Evolutionary conservation across 2,329 filamentous ascomycete species (phyloP), one percentile per base, ranked within the genome.

Genomic region (Fusarium mundagurra): DNA sequence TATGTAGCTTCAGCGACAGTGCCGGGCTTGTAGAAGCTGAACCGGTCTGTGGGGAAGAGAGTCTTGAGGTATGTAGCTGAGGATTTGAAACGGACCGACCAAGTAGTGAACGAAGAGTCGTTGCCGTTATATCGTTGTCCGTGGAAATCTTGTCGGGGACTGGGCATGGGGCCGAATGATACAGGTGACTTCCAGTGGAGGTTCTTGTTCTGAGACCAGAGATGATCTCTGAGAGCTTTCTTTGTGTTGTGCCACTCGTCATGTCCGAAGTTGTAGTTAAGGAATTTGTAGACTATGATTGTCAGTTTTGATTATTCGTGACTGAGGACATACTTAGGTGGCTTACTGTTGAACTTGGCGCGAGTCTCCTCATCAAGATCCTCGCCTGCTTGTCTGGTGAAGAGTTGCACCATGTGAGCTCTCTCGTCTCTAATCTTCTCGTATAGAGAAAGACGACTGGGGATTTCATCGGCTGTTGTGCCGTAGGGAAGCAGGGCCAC

Each of bases 401-500:
- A 87, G 18, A 89, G 84, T 74, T 92, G 91, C 11, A 92, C 88
- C 17, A 66, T 83, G 24, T 88, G 85, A 1, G 89, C 90, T 38
- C 92, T 86, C 31, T 87, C 86, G 45, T 88, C 86, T 12, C 92
- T 84, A 57, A 88, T 87, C 41, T 87, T 82, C 67, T 92, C 83
- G 74, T 92, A 92, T 0, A 93, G 81, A 61, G 84, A 83, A 13
- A 93, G 81, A 1, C 91, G 85, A 13, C 88, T 86, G 0, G 86
- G 81, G 0, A 93, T 82, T 1, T 90, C 87, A 0, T 83, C 79
- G 0, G 78, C 69, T 0, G 77, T 64, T 0, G 87, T 87, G 0
- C 85, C 86, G 0, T 74, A 71, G 0, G 87, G 86, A 1, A 93
- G 82, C 12, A 93, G 83, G 4, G 88, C 86, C 2, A 85, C 86